These are phyloP conservation scores for Neoboletus brunneissimus DNA, from an alignment of 768 basidiomycete species.

Conservation along the genomic window DNA sequence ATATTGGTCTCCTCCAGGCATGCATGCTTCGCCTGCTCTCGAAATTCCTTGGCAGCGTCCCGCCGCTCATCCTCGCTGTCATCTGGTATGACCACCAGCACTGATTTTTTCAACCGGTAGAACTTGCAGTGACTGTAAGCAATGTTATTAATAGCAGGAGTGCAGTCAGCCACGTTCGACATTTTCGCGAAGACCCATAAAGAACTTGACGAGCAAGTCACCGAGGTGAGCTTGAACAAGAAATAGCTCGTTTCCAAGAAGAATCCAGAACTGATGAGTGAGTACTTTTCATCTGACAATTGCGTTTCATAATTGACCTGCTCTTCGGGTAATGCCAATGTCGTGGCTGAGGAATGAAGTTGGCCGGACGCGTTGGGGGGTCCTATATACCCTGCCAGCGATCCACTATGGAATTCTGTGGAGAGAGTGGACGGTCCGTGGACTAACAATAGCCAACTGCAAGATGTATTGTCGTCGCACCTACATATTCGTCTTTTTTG, in stretches of 20 bases:
- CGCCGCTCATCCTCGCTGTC: not conserved
- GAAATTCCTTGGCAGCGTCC: no score
- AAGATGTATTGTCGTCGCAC: no score
- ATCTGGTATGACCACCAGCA: not conserved
- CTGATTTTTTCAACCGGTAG: not conserved
- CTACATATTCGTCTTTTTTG: no score
- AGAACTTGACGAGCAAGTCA: not conserved
- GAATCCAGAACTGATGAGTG: not conserved
- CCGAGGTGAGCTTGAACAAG: not conserved
- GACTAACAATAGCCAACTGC: not conserved
- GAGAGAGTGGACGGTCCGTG: no score
- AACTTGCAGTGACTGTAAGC: not conserved
- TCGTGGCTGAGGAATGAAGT: not conserved
- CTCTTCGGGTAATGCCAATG: no score
- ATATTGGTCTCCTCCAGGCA: not conserved
- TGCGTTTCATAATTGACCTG: no score
- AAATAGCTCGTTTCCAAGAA: not conserved
- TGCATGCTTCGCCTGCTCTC: not conserved
- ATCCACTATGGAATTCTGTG: not conserved
- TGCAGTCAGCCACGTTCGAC: no score
- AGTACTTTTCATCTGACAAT: no score
- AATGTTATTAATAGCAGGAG: not conserved
- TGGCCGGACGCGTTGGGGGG: not conserved
- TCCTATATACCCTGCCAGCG: not conserved
- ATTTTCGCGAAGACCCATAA: not conserved